phyloP scores from a whole-genome alignment of 441 rosid genomes.

The Arabidopsis lyrata region DNA sequence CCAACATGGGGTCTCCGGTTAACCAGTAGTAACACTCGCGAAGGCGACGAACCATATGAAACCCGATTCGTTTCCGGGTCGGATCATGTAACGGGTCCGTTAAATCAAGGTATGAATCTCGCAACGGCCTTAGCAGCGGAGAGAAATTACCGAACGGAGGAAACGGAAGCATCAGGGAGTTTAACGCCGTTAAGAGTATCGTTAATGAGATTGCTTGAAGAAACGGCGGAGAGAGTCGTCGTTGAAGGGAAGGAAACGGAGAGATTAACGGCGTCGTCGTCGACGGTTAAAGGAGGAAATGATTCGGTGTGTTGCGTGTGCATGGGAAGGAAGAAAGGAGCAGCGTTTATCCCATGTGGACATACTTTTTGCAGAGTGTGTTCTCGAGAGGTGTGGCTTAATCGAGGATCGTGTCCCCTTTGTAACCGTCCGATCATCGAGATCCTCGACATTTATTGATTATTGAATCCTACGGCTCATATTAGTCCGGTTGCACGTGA shows the following conservation, averaged over 20 bases:
- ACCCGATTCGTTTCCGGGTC: slow-evolving; percentile 19
- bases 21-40: slow-evolving; percentile 41
- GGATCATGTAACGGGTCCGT: slow-evolving; percentile 33
- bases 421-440: slow-evolving; percentile 81
- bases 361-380: slow-evolving; percentile 88
- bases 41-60: slow-evolving; percentile 19
- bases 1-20: slow-evolving; percentile 59
- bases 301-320: slow-evolving; percentile 94
- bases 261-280: slow-evolving; percentile 38
- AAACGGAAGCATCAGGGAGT: slow-evolving; percentile 22
- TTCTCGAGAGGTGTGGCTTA: slow-evolving; percentile 76
- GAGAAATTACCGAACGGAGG: slow-evolving; percentile 50
- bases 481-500: slow-evolving; percentile 26
- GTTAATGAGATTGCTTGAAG: slow-evolving; percentile 76
- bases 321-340: slow-evolving; percentile 85
- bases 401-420: slow-evolving; percentile 82
- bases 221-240: slow-evolving; percentile 49
- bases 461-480: slow-evolving; percentile 3
- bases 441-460: slow-evolving; percentile 70
- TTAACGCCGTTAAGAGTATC: slow-evolving; percentile 66
- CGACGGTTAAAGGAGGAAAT: slow-evolving; percentile 40
- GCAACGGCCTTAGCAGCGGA: slow-evolving; percentile 94
- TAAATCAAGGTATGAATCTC: slow-evolving; percentile 60
- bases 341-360: slow-evolving; percentile 95
- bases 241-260: slow-evolving; percentile 41